These are phyloP conservation scores for Amanita brunnescens DNA, from an alignment of 768 basidiomycete genomes.

Conservation along the genomic window DNA sequence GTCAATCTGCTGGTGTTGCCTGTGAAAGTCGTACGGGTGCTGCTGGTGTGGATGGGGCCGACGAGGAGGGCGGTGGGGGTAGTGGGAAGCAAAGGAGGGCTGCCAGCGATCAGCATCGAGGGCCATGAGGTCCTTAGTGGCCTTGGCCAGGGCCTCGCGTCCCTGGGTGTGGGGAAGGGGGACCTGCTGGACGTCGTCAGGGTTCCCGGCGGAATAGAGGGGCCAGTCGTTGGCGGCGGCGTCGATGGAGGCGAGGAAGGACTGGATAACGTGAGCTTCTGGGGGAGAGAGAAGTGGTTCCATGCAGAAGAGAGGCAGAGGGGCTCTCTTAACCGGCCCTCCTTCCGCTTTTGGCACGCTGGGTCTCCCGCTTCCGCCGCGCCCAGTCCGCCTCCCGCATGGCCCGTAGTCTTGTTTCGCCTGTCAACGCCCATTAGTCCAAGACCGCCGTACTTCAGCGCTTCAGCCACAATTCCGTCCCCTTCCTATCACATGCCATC, in stretches of 20 bases:
- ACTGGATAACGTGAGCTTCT: conserved; percentile 61
- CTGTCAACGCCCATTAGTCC: too few species aligned
- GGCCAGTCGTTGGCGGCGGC: conserved; percentile 41
- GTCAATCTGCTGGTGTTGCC: conserved; percentile 7
- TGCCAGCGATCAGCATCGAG: conserved; percentile 42
- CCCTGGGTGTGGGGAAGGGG: conserved; percentile 30
- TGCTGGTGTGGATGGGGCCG: conserved; percentile 14
- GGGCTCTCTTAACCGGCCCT: not conserved
- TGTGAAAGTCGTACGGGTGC: conserved; percentile 6
- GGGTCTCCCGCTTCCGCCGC: not conserved
- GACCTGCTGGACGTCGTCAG: conserved; percentile 40
- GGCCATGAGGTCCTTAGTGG: conserved; percentile 79
- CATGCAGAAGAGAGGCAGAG: conserved; percentile 23
- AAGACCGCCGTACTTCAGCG: too few species aligned
- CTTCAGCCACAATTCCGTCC: too few species aligned
- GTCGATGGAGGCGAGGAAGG: conserved; percentile 54
- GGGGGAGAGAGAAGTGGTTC: conserved; percentile 53
- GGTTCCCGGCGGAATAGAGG: conserved; percentile 25
- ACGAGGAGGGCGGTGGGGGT: conserved; percentile 10
- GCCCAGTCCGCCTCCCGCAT: too few species aligned
- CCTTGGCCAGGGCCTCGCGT: conserved; percentile 62
- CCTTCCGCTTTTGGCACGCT: not conserved
- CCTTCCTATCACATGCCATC: too few species aligned
- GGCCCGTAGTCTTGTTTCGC: too few species aligned
- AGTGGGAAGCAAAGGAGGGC: not conserved